Base-by-base conservation (phyloP, 371 early-diverging fungal species). In the Actinomucor elegans region DNA sequence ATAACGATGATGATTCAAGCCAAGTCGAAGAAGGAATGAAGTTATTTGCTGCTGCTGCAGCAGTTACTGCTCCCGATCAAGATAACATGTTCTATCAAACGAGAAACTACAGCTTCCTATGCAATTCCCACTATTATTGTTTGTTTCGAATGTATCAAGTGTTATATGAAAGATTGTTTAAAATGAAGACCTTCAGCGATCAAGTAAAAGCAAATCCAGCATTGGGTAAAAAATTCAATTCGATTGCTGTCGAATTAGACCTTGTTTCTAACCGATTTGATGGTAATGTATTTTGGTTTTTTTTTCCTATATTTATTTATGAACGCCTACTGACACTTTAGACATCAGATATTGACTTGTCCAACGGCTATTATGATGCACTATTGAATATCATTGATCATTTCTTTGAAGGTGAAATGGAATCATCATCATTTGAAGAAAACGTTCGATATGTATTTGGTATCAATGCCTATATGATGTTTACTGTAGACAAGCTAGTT, bases 391-490 rank as follows among this genome's bases (percentile, higher is more conserved):
- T 88, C 18, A 78, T 93, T 12, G 77, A 79, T 60, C 82, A 81
- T 40, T 84, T 90, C 43, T 65, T 94, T 61, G 83, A 80, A 53
- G 86, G 85, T 29, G 88, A 91, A 26, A 71, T 95, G 44, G 98
- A 98, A 21, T 61, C 75, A 27, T 62, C 66, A 27, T 73, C 73
- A 31, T 99, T 88, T 83, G 99, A 99, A 59, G 99, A 99, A 50
- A 71, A 82, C 29, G 65, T 88, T 32, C 84, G 96, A 3, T 79
- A 81, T 35, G 66, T 94, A 59, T 95, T 87, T 69, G 87, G 90
- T 11, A 92, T 89, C 31, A 79, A 88, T 29, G 96, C 91, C 0
- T 93, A 92, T 62, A 58, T 83, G 27, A 73, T 88, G 35, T 89
- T 93, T 52, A 92, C 94, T 0, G 62, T 95, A 9, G 96, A 95